phyloP scores from a whole-genome alignment of 1,139 yeast species.

The Candida buenavistaensis region DNA sequence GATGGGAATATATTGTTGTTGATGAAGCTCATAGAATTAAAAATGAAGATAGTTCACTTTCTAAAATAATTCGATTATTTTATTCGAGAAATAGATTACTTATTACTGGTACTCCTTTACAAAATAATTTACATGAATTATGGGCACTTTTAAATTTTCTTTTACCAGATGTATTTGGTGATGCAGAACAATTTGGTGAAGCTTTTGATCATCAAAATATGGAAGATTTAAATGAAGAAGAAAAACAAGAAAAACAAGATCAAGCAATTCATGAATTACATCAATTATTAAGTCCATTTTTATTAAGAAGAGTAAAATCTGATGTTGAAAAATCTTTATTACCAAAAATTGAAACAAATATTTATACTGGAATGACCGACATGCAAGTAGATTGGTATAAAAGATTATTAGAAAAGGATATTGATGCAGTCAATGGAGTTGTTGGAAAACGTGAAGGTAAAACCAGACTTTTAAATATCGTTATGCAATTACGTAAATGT shows the following conservation, averaged over 20 bases:
- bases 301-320: slow-evolving; percentile 83
- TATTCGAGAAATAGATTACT: slow-evolving; percentile 80
- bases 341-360: slow-evolving; percentile 87
- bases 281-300: slow-evolving; percentile 81
- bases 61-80: slow-evolving; percentile 86
- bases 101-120: slow-evolving; percentile 95
- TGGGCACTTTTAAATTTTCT: slow-evolving; percentile 93
- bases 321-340: slow-evolving; percentile 90
- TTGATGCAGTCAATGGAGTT: slow-evolving; percentile 94
- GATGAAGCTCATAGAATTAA: slow-evolving; percentile 98
- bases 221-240: slow-evolving; percentile 27
- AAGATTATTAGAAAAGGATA: slow-evolving; percentile 83
- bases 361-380: slow-evolving; percentile 90
- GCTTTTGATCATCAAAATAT: slow-evolving; percentile 63
- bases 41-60: slow-evolving; percentile 86
- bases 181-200: slow-evolving; percentile 83
- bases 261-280: slow-evolving; percentile 82
- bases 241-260: slow-evolving; percentile 59
- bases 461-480: slow-evolving; percentile 85
- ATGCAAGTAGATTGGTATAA: slow-evolving; percentile 95
- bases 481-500: slow-evolving; percentile 95
- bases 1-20: slow-evolving; percentile 92
- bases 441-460: slow-evolving; percentile 88
- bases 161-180: slow-evolving; percentile 92
- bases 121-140: slow-evolving; percentile 89